Evolutionary conservation across 176 grass and related monocot genomes (phyloP), one percentile per base, ranked within the genome.

Genomic region (Bothriochloa decipiens): DNA sequence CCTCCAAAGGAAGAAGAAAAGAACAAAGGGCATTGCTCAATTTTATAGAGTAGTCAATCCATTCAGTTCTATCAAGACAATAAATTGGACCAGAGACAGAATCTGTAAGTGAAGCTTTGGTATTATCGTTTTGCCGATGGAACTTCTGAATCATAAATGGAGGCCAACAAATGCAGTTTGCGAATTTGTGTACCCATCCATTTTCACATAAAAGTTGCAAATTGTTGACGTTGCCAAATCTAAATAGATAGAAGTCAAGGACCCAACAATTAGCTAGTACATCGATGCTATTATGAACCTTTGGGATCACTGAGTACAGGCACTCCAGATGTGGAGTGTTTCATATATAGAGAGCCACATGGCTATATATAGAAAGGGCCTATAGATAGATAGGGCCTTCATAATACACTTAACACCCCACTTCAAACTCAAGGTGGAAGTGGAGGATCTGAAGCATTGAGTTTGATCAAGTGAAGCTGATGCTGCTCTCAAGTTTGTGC

Each of bases 151-250:
- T 89, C 83, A 92, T 90, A 82, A 94, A 94, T 62, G 88, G 90
- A 68, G 95, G 95, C 95, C 92, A 97, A 81, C 92, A 92, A 62
- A 97, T 86, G 81, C 84, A 91, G 80, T 94, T 94, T 69, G 95
- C 92, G 78, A 97, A 97, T 86, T 97, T 94, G 36, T 94, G 92
- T 67, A 94, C 78, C 40, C 90, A 86, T 65, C 95, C 90, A 85
- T 81, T 97, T 88, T 97, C 95, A 58, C 84, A 97, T 49, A 97
- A 89, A 81, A 92, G 88, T 79, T 91, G 84, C 81, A 97, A 80
- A 77, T 89, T 94, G 70, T 90, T 97, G 78, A 82, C 29, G 73
- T 92, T 94, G 50, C 90, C 90, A 81, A 92, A 97, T 85, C 95
- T 97, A 80, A 85, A 66, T 39, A 88, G 63, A 46, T 43, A 88